Evolutionary conservation across 345 rosid genomes (phyloP).

Genomic region (Populus euphratica): DNA sequence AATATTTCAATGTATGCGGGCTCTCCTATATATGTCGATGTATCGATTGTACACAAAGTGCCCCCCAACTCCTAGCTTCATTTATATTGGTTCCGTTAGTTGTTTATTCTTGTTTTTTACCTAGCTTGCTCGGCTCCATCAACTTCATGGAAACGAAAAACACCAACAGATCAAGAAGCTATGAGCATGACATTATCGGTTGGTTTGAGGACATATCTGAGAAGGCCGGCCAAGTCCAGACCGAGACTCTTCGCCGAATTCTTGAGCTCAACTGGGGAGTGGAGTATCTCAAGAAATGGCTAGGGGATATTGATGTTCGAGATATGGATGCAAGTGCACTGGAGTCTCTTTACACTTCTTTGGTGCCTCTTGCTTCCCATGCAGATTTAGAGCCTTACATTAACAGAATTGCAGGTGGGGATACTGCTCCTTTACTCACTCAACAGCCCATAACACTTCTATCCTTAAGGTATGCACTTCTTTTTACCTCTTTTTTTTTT

Average conservation of each 20-base stretch:
- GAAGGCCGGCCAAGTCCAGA: conserved; percentile 53
- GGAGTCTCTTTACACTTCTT: conserved; percentile 63
- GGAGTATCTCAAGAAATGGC: conserved; percentile 65
- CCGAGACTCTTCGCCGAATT: conserved; percentile 65
- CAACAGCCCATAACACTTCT: conserved; percentile 62
- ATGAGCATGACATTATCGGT: conserved; percentile 42
- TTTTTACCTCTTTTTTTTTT: not conserved
- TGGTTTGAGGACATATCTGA: conserved; percentile 65
- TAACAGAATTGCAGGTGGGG: conserved; percentile 82
- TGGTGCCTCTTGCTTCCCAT: conserved; percentile 81
- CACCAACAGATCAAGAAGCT: conserved; percentile 18
- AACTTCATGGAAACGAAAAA: not conserved
- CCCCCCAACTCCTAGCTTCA: not conserved
- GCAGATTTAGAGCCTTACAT: conserved; percentile 78
- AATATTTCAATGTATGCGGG: conserved; percentile 12
- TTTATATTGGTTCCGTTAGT: not conserved
- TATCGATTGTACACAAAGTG: not conserved
- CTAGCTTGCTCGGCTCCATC: not conserved
- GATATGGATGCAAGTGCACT: conserved; percentile 53
- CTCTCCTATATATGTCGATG: not conserved
- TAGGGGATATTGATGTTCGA: conserved; percentile 42
- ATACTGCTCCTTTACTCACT: conserved; percentile 66
- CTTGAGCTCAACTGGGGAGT: conserved; percentile 55
- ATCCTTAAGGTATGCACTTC: conserved; percentile 58
- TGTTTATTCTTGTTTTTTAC: not conserved